A percentile compares a stretch with the other conserved stretches of the same genome.
phyloP scores from a whole-genome alignment of 2,329 filamentous ascomycete genomes.

The Gnomoniopsis smithogilvyi region DNA sequence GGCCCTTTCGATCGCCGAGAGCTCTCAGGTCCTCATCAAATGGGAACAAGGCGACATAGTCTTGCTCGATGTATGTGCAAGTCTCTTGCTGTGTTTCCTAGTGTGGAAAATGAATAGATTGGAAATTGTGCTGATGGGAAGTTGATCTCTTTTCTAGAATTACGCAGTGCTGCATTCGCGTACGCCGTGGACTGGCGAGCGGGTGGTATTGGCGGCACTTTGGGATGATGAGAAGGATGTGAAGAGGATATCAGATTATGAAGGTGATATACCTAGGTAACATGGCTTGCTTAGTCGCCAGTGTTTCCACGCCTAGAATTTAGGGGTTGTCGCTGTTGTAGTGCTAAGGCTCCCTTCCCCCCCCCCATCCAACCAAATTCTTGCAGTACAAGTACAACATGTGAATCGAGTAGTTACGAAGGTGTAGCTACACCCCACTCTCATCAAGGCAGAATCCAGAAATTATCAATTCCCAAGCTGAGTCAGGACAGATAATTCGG shows the following conservation, averaged over 20 bases:
- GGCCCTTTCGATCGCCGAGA: constrained; percentile 26
- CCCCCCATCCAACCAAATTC: too few relatives aligned
- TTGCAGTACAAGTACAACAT: too few relatives aligned
- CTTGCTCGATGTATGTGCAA: constrained; percentile 27
- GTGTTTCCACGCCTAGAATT: background rate
- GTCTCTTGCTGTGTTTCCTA: background rate
- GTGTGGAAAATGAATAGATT: too few relatives aligned
- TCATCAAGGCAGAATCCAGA: too few relatives aligned
- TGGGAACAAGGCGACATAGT: constrained; percentile 30
- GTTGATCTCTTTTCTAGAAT: constrained; percentile 22
- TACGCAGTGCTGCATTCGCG: constrained; percentile 32
- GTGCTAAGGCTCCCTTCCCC: too few relatives aligned
- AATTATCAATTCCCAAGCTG: too few relatives aligned
- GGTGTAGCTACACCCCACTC: too few relatives aligned
- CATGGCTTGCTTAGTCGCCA: background rate
- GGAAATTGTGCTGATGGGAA: background rate
- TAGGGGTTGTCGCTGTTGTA: too few relatives aligned
- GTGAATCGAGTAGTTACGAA: too few relatives aligned
- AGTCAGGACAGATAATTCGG: too few relatives aligned
- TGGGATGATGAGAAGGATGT: constrained; percentile 24
- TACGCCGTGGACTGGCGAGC: constrained; percentile 27
- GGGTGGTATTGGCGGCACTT: constrained; percentile 29
- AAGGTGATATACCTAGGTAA: too few relatives aligned
- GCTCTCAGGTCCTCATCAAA: constrained; percentile 24
- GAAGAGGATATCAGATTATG: constrained; percentile 24